Evolutionary conservation across 2,329 filamentous ascomycete species (phyloP).

Genomic region (Pseudogymnoascus sp.): DNA sequence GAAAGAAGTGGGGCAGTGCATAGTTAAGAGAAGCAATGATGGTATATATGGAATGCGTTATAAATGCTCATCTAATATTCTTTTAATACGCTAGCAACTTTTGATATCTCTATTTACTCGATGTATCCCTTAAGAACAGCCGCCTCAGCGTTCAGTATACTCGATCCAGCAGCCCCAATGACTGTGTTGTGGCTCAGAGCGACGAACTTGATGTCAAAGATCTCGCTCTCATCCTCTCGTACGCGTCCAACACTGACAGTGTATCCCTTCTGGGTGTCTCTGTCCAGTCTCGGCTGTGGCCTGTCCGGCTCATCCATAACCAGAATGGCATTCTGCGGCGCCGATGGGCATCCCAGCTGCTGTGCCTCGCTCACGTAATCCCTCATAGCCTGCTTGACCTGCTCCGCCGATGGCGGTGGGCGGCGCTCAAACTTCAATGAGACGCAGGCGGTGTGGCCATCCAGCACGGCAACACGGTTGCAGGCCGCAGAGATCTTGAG

Average conservation of each 20-base stretch:
- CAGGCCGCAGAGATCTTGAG: constrained; percentile 80
- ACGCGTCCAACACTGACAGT: constrained; percentile 84
- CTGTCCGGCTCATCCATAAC: constrained; percentile 87
- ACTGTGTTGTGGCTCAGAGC: constrained; percentile 88
- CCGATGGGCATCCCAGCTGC: constrained; percentile 76
- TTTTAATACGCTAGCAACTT: background rate
- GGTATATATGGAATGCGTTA: background rate
- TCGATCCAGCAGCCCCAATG: constrained; percentile 92
- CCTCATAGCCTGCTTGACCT: constrained; percentile 71
- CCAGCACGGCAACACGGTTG: constrained; percentile 89
- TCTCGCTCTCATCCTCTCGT: constrained; percentile 74
- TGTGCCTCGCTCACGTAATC: constrained; percentile 77
- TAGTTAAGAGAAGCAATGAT: background rate
- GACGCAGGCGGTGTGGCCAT: constrained; percentile 93
- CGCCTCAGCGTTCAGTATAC: constrained; percentile 89
- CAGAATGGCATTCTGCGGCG: constrained; percentile 70
- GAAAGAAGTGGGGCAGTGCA: constrained; percentile 38
- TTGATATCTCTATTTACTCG: background rate
- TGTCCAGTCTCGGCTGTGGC: constrained; percentile 84
- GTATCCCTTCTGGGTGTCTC: constrained; percentile 78
- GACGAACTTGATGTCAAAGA: constrained; percentile 94
- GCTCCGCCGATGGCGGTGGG: constrained; percentile 64
- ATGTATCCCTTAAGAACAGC: constrained; percentile 83
- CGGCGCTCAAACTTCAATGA: constrained; percentile 73
- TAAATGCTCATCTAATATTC: constrained; percentile 5